A percentile compares a stretch with the other conserved stretches of the same genome.
These are phyloP conservation scores for Scenedesmus sp. DNA, from an alignment of 163 green algal genomes.

Conservation along the genomic window DNA sequence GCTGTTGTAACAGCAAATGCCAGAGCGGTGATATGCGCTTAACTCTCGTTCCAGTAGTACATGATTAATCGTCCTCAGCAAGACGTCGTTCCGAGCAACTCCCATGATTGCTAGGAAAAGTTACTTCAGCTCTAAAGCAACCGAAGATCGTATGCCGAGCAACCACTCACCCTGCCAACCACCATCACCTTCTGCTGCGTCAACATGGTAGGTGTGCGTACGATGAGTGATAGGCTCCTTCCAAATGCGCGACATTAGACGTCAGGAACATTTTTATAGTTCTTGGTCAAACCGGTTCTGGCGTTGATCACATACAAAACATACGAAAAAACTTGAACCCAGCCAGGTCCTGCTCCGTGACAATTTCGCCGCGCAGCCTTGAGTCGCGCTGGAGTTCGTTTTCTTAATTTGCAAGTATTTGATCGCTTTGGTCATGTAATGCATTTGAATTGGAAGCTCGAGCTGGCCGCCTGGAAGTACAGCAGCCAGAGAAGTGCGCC, in stretches of 20 bases:
- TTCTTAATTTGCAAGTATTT: not conserved
- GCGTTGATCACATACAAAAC: no score
- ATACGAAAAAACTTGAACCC: not conserved
- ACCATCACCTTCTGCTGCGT: not conserved
- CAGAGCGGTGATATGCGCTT: no score
- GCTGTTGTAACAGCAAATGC: no score
- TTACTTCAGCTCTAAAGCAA: no score
- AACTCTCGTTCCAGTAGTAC: not conserved
- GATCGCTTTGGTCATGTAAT: not conserved
- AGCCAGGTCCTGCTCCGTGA: not conserved
- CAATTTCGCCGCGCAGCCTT: not conserved
- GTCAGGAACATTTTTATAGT: no score
- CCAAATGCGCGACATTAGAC: no score
- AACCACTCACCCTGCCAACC: not conserved
- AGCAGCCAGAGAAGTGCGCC: conserved; percentile 3
- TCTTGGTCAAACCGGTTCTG: no score
- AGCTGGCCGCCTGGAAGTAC: conserved; percentile 1
- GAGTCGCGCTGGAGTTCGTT: not conserved
- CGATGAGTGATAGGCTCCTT: not conserved
- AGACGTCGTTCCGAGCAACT: not conserved
- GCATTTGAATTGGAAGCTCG: not conserved
- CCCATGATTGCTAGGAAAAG: not conserved
- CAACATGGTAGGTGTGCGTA: not conserved
- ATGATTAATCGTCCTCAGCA: not conserved
- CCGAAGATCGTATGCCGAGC: not conserved